Conservation (phyloP, 306 rosid genomes). For the Senna tora region DNA sequence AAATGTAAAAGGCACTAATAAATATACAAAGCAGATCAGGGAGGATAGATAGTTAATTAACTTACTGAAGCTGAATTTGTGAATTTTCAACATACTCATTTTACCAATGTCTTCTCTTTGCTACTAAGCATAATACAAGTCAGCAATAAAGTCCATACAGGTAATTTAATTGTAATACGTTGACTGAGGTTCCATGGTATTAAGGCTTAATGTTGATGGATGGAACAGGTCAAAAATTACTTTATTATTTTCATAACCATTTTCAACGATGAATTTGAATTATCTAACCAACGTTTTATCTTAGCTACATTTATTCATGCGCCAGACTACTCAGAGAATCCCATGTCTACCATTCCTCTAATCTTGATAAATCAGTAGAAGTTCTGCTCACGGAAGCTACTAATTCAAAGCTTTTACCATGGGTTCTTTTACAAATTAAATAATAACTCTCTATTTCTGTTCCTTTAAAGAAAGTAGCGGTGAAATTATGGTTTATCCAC, state of each 20-base stretch:
- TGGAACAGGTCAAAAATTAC: conserved; percentile 25
- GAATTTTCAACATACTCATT: conserved; percentile 6
- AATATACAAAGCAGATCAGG: conserved; percentile 12
- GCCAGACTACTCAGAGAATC: background rate
- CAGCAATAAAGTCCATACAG: conserved; percentile 15
- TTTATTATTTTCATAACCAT: conserved; percentile 12
- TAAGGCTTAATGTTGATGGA: background rate
- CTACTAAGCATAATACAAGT: background rate
- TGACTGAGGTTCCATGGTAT: conserved; percentile 8
- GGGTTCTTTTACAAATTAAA: background rate
- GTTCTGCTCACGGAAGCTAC: conserved; percentile 17
- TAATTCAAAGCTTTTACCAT: conserved; percentile 15
- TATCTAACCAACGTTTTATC: background rate
- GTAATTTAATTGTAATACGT: background rate
- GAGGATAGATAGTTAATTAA: conserved; percentile 30
- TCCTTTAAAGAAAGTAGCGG: conserved; percentile 13
- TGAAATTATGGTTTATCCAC: background rate
- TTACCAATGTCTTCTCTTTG: background rate
- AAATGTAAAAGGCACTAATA: conserved; percentile 13
- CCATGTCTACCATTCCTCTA: conserved; percentile 24
- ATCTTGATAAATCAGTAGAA: conserved; percentile 6
- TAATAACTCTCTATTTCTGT: background rate
- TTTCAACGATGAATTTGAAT: conserved; percentile 23
- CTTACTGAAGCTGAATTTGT: background rate
- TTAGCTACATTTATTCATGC: conserved; percentile 10